Evolutionary conservation across 305 asterid genomes (phyloP).

Genomic region (Ajuga reptans): DNA sequence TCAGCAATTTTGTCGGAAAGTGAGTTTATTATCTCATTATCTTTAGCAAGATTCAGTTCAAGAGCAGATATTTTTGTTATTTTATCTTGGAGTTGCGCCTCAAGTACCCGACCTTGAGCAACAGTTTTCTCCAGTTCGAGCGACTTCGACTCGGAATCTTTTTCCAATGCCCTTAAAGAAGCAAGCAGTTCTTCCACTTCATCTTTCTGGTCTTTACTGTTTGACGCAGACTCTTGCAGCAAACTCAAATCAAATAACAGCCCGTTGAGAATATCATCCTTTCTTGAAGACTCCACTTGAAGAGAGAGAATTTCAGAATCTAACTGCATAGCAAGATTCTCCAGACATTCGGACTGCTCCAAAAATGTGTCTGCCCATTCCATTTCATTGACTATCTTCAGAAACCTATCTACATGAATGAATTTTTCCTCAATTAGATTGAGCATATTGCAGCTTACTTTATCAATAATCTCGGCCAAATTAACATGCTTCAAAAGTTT

Average conservation of each 20-base stretch:
- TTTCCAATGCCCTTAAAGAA: slow-evolving; percentile 48
- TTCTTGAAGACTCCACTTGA: slow-evolving; percentile 58
- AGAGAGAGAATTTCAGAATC: slow-evolving; percentile 42
- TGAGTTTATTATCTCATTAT: slow-evolving; percentile 35
- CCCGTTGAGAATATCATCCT: slow-evolving; percentile 81
- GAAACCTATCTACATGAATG: slow-evolving; percentile 33
- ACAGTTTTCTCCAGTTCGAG: slow-evolving; percentile 51
- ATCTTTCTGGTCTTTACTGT: slow-evolving; percentile 61
- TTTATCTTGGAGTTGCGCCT: slow-evolving; percentile 55
- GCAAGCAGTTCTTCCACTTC: slow-evolving; percentile 48
- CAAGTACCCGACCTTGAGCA: slow-evolving; percentile 42
- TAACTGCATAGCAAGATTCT: slow-evolving; percentile 49
- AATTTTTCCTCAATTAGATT: slow-evolving; percentile 31
- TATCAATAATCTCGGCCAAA: slow-evolving; percentile 31
- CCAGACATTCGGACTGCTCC: slow-evolving; percentile 49
- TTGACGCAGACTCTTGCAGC: slow-evolving; percentile 90
- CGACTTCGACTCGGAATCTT: slow-evolving; percentile 42
- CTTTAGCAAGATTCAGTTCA: slow-evolving; percentile 42
- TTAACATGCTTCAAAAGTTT: slow-evolving; percentile 27
- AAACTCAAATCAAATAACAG: slow-evolving; percentile 69
- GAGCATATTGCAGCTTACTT: slow-evolving; percentile 31
- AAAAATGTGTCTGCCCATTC: slow-evolving; percentile 31
- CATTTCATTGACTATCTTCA: slow-evolving; percentile 37
- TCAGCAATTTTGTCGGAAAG: slow-evolving; percentile 44
- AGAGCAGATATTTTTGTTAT: slow-evolving; percentile 41